phyloP scores from a whole-genome alignment of 768 basidiomycete genomes.

The Lactarius sp. region DNA sequence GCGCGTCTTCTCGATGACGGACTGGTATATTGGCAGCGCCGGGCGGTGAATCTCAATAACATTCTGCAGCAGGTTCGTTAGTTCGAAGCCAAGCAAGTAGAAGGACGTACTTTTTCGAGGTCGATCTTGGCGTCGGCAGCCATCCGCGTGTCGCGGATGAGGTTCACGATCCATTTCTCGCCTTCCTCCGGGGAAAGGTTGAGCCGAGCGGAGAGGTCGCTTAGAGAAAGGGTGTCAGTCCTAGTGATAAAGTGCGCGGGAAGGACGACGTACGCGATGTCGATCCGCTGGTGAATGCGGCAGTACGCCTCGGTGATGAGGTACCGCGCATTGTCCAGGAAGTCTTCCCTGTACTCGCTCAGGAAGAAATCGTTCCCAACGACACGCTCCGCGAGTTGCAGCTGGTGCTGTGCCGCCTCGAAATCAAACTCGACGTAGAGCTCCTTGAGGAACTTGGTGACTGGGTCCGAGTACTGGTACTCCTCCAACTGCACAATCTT shows the following conservation, averaged over 20 bases:
- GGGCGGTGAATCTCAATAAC: constrained; percentile 94
- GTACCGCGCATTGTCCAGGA: constrained; percentile 94
- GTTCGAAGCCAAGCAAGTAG: neutral
- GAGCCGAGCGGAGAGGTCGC: constrained; percentile 88
- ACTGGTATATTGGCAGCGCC: constrained; percentile 84
- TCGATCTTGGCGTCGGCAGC: constrained; percentile 97
- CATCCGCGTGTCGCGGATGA: constrained; percentile 96
- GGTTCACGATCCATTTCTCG: constrained; percentile 99
- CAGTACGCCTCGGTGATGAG: constrained; percentile 97
- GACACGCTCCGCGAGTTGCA: constrained; percentile 73
- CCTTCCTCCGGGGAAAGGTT: constrained; percentile 94
- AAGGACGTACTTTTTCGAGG: constrained; percentile 70
- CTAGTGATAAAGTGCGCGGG: neutral
- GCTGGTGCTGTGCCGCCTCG: constrained; percentile 83
- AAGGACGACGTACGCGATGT: constrained; percentile 58
- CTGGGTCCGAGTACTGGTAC: constrained; percentile 92
- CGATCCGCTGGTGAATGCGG: constrained; percentile 90
- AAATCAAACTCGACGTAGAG: constrained; percentile 96
- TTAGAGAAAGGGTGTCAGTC: constrained; percentile 29
- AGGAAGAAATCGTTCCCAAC: constrained; percentile 94
- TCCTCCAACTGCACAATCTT: constrained; percentile 93
- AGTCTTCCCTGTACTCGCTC: constrained; percentile 84
- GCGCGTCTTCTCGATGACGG: constrained; percentile 92
- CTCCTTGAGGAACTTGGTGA: constrained; percentile 90
- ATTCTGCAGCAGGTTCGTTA: constrained; percentile 52